A percentile compares a stretch with the other conserved stretches of the same genome.
Evolutionary conservation across 1,284 basidiomycete species (phyloP).

Genomic region (Puccinia sorghi): DNA sequence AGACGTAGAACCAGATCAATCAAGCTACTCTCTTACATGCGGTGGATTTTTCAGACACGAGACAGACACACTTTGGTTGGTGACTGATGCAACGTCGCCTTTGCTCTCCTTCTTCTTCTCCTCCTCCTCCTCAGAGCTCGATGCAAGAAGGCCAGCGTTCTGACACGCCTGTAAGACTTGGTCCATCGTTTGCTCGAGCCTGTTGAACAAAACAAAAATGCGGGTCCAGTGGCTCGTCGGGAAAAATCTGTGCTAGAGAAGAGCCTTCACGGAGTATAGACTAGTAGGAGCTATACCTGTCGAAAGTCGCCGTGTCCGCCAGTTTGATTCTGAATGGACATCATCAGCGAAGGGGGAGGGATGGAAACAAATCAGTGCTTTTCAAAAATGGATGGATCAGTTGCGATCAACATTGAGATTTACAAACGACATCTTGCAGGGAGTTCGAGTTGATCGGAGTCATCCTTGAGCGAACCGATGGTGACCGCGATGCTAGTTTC

Average conservation of each 20-base stretch:
- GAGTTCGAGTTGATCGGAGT: slow-evolving; percentile 74
- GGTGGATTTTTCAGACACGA: background rate
- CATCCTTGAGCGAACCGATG: slow-evolving; percentile 62
- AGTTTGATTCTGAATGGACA: slow-evolving; percentile 68
- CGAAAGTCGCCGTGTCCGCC: slow-evolving; percentile 87
- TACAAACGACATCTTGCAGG: slow-evolving; percentile 66
- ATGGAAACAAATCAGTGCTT: slow-evolving; percentile 62
- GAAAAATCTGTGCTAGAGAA: background rate
- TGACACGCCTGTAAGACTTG: slow-evolving; percentile 2
- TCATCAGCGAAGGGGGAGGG: background rate
- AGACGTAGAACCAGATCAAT: background rate
- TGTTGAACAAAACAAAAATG: background rate
- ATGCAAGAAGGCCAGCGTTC: background rate
- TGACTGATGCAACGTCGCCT: background rate
- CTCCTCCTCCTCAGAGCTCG: background rate
- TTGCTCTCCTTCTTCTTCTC: background rate
- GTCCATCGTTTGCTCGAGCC: slow-evolving; percentile 23
- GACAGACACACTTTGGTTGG: background rate
- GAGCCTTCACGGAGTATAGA: background rate
- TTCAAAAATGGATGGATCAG: slow-evolving; percentile 69
- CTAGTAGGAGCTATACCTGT: slow-evolving; percentile 64
- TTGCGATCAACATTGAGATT: slow-evolving; percentile 59
- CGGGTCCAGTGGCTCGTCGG: background rate
- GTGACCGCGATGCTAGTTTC: slow-evolving; percentile 19
- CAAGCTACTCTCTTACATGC: background rate